Evolutionary conservation across 306 rosid genomes (phyloP), one percentile per base, ranked within the genome.

Genomic region (Myrica gale): DNA sequence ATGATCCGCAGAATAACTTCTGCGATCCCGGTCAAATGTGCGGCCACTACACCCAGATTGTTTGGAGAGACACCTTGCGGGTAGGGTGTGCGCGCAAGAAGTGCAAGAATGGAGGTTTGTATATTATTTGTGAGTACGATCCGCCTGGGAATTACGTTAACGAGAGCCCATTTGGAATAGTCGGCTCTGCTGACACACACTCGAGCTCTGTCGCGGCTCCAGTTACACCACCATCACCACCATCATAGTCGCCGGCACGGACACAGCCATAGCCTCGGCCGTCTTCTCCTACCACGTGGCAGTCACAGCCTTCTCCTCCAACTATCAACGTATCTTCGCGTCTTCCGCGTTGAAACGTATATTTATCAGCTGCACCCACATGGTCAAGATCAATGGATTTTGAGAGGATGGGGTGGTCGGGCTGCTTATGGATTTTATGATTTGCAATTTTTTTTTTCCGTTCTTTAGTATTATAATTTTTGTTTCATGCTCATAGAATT

Each of bases 21-120:
- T 86, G 90, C 76, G 9, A 5, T 0, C 23, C 11, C 0, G 74
- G 80, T n/a, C 23, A 81, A 73, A 57, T 67, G 77, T 86, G 90
- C 7, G 87, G 85, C 20, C 90, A 86, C 39, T 83, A 75, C 84
- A 86, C 90, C 43, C 90, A 86, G 78, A 39, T 86, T 9, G 76
- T 86, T 23, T 86, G 90, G 90, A 74, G 52, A 39, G 72, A 57
- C 37, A 61, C 82, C 0, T 1, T 9, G 10, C 77, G 76, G 7
- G 19, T 86, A 3, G 90, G 90, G 5, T 86, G 87, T 41, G 21
- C 69, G 3, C 68, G 84, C 5, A 48, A 5, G 4, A 45, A 19
- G 6, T 86, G 90, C 15, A 9, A 9, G 6, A 73, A 26, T 26
- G 87, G 90, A 5, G 79, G 82, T 0, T 9, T 83, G 41, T 46